A percentile compares a stretch with the other conserved stretches of the same genome.
Conservation (phyloP, 306 rosid species). For the Vicia faba region DNA sequence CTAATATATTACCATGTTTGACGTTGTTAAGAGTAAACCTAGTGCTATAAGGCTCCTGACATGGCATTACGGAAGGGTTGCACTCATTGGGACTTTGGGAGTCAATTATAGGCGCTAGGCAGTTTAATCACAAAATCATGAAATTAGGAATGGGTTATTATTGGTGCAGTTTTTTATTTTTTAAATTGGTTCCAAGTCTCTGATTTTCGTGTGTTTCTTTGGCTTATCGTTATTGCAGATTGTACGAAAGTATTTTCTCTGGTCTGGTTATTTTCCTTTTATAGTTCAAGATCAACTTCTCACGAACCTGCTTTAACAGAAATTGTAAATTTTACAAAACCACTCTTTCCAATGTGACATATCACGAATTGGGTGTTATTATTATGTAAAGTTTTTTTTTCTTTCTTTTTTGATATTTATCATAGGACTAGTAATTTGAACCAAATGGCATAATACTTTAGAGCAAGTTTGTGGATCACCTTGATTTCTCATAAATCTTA, state of each 20-base stretch:
- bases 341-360: not conserved
- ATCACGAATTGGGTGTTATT: not conserved
- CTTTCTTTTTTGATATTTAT: not conserved
- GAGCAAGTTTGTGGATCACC: not conserved
- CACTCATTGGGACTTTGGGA: not conserved
- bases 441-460: not conserved
- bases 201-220: not conserved
- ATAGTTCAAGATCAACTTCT: not conserved
- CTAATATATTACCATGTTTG: not conserved
- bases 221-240: not conserved
- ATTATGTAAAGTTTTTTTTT: not conserved
- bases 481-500: slow-evolving; percentile 23
- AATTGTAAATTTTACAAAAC: not conserved
- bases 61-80: not conserved
- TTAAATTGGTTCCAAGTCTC: not conserved
- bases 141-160: not conserved
- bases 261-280: slow-evolving; percentile 5
- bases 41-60: not conserved
- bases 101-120: not conserved
- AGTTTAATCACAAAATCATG: not conserved
- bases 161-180: slow-evolving; percentile 9
- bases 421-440: not conserved
- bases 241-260: not conserved
- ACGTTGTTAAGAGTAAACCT: not conserved
- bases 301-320: not conserved